phyloP scores from a whole-genome alignment of 768 basidiomycete genomes.

The Leccinellum rugosiceps region DNA sequence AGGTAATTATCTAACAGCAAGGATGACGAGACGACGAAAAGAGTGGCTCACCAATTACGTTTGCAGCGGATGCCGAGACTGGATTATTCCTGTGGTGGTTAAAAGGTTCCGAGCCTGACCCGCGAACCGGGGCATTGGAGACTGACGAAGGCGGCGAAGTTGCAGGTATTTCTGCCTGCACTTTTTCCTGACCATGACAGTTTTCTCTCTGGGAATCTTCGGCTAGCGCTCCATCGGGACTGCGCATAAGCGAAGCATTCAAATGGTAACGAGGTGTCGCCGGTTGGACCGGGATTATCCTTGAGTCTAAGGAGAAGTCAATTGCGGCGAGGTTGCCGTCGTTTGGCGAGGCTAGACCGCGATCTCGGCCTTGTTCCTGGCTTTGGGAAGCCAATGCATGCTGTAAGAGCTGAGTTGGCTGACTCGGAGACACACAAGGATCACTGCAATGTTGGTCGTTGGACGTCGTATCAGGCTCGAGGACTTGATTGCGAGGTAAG shows the following conservation, averaged over 20 bases:
- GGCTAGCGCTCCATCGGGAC: constrained; percentile 21
- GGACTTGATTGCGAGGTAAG: constrained; percentile 7
- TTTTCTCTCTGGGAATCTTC: constrained; percentile 58
- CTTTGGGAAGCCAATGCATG: constrained; percentile 37
- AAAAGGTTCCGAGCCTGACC: constrained; percentile 26
- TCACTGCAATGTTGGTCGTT: constrained; percentile 34
- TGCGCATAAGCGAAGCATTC: constrained; percentile 15
- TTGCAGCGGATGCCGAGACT: constrained; percentile 30
- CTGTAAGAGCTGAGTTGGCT: constrained; percentile 52
- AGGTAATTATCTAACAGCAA: constrained; percentile 26
- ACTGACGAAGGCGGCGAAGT: constrained; percentile 27
- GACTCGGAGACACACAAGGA: constrained; percentile 39
- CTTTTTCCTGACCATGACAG: constrained; percentile 18
- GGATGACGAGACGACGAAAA: constrained; percentile 15
- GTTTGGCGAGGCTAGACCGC: constrained; percentile 14
- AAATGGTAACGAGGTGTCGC: constrained; percentile 51
- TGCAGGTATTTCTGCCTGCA: constrained; percentile 4
- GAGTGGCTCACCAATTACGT: constrained; percentile 31
- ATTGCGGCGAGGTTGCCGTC: constrained; percentile 25
- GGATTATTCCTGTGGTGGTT: constrained; percentile 19
- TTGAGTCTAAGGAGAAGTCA: constrained; percentile 42
- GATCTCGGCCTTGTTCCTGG: constrained; percentile 10
- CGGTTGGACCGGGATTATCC: constrained; percentile 32
- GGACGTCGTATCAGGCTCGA: constrained; percentile 12
- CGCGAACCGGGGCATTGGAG: constrained; percentile 21